A percentile compares a stretch with the other conserved stretches of the same genome.
These are phyloP conservation scores for Triadica sebifera DNA, from an alignment of 345 rosid genomes.

Conservation along the genomic window DNA sequence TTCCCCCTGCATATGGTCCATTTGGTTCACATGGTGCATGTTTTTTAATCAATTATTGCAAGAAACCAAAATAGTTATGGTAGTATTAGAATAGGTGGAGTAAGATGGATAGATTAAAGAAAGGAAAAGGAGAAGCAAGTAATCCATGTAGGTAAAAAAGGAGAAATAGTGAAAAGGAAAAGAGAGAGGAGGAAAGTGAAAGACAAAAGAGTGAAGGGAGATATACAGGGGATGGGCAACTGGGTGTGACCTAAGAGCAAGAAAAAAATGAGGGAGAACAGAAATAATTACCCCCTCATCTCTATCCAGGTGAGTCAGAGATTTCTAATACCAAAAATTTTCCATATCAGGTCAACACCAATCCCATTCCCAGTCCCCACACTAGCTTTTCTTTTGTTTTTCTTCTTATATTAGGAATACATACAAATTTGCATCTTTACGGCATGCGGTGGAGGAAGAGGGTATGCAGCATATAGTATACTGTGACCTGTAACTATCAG, in stretches of 20 bases:
- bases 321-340: background rate
- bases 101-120: background rate
- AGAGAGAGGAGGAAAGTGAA: background rate
- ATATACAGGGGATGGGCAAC: background rate
- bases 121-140: background rate
- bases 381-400: no score
- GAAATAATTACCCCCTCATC: background rate
- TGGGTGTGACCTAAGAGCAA: background rate
- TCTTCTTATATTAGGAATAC: background rate
- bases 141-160: background rate
- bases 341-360: no score
- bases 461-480: background rate
- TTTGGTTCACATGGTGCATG: constrained; percentile 3
- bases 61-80: background rate
- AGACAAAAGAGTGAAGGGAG: background rate
- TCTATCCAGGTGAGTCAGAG: constrained; percentile 9
- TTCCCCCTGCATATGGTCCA: no score
- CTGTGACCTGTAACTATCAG: constrained; percentile 29
- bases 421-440: background rate
- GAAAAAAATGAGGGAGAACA: constrained; percentile 28
- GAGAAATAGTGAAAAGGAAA: no score
- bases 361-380: background rate
- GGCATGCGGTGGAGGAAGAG: constrained; percentile 17
- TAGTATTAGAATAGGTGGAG: background rate
- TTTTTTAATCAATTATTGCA: background rate